Conservation (phyloP, 1,284 basidiomycete genomes). For the Neotropicomus parvogracilis region DNA sequence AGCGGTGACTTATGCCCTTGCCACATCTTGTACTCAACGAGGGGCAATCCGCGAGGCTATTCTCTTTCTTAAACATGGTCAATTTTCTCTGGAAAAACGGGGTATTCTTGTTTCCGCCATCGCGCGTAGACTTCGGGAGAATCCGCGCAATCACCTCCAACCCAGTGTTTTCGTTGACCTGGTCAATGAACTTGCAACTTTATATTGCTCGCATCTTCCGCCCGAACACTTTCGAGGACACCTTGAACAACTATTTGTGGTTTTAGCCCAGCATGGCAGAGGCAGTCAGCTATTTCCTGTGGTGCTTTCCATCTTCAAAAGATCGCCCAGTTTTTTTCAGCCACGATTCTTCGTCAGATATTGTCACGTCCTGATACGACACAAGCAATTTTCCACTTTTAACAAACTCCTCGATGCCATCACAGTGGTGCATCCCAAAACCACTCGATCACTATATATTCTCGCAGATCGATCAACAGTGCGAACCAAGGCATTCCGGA, state of each 20-base stretch:
- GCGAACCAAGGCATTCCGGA: constrained; percentile 13
- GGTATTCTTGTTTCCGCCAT: constrained; percentile 24
- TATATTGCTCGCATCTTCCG: constrained; percentile 24
- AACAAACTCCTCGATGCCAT: constrained; percentile 17
- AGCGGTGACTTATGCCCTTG: constrained; percentile 11
- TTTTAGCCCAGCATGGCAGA: constrained; percentile 19
- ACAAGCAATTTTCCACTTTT: constrained; percentile 18
- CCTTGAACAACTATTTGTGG: constrained; percentile 26
- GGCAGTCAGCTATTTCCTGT: constrained; percentile 18
- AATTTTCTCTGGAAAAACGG: constrained; percentile 18
- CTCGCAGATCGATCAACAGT: constrained; percentile 4
- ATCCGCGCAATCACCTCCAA: constrained; percentile 9
- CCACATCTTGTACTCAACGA: constrained; percentile 18
- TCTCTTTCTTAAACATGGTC: constrained; percentile 12
- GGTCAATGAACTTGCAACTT: constrained; percentile 16
- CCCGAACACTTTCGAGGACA: constrained; percentile 29
- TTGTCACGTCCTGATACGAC: constrained; percentile 15
- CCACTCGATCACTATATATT: constrained; percentile 11
- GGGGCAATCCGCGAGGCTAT: constrained; percentile 16
- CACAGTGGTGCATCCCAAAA: constrained; percentile 10
- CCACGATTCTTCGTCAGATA: constrained; percentile 26
- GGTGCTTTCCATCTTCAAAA: constrained; percentile 21
- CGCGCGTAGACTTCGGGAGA: constrained; percentile 20
- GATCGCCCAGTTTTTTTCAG: constrained; percentile 20
- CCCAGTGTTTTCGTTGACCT: constrained; percentile 13